A percentile compares a stretch with the other conserved stretches of the same genome.
phyloP scores from a whole-genome alignment of 163 green algal genomes.

The Scenedesmus sp. region DNA sequence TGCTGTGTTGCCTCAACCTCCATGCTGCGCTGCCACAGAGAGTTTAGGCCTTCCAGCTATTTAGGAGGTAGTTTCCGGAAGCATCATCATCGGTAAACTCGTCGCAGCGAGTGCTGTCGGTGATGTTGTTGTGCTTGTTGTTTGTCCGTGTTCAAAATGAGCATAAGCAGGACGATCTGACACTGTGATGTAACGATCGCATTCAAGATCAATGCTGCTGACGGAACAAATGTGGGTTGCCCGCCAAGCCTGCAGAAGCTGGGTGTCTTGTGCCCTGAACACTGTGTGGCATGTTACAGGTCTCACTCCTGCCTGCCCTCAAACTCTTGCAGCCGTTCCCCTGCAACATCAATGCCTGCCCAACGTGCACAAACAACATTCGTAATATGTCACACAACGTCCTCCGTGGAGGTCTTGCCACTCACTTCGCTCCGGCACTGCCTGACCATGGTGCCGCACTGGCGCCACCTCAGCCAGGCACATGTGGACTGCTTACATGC shows the following conservation, averaged over 20 bases:
- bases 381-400: too few relatives aligned
- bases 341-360: too few relatives aligned
- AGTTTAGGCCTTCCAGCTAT: neutral
- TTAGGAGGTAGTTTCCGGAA: neutral
- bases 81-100: neutral
- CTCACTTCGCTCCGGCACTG: too few relatives aligned
- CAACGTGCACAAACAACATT: too few relatives aligned
- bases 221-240: too few relatives aligned
- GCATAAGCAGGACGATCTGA: neutral
- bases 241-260: too few relatives aligned
- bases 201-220: too few relatives aligned
- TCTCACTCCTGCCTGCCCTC: neutral
- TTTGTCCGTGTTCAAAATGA: neutral
- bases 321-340: too few relatives aligned
- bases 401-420: too few relatives aligned
- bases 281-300: neutral
- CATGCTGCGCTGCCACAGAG: neutral
- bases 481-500: too few relatives aligned
- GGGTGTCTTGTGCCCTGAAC: neutral
- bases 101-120: neutral
- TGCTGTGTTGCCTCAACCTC: neutral
- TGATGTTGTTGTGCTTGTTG: neutral
- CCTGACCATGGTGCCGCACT: too few relatives aligned
- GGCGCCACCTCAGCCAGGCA: too few relatives aligned
- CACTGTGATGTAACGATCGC: neutral